A percentile compares a stretch with the other conserved stretches of the same genome.
These are phyloP conservation scores for Friedmanniomyces endolithicus DNA, from an alignment of 495 filamentous ascomycete genomes.

Conservation along the genomic window DNA sequence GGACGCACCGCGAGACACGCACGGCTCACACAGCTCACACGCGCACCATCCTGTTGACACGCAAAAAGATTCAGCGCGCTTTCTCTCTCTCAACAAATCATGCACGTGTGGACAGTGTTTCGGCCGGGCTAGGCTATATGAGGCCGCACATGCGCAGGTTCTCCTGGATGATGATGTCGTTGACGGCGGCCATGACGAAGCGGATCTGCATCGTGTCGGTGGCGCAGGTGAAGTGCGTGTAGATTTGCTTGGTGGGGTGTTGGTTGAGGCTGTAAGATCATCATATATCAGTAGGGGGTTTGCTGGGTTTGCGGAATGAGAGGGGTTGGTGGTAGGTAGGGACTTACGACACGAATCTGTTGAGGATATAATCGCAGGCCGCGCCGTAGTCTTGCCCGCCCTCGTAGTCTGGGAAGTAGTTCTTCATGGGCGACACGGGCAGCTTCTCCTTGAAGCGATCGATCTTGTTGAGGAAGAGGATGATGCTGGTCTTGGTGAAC, in stretches of 20 bases:
- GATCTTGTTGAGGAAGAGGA: constrained; percentile 99
- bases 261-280: constrained; percentile 58
- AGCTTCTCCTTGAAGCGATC: constrained; percentile 99
- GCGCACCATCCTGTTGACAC: too few relatives aligned
- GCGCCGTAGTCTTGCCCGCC: constrained; percentile 82
- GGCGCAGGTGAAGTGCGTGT: constrained; percentile 98
- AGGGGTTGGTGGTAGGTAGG: background rate
- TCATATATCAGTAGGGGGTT: constrained; percentile 6
- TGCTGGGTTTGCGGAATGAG: background rate
- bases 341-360: constrained; percentile 69
- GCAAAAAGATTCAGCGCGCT: too few relatives aligned
- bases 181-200: constrained; percentile 99
- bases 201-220: constrained; percentile 94
- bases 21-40: too few relatives aligned
- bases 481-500: constrained; percentile 99
- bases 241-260: constrained; percentile 98
- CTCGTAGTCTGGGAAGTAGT: constrained; percentile 99
- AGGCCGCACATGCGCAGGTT: constrained; percentile 96
- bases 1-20: too few relatives aligned
- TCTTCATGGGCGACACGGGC: constrained; percentile 98
- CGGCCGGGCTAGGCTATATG: too few relatives aligned
- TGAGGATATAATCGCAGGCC: constrained; percentile 93
- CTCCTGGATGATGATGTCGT: constrained; percentile 99
- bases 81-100: too few relatives aligned
- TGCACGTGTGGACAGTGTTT: too few relatives aligned